Base-by-base conservation (phyloP, 2,329 filamentous ascomycete species). In the Aspergillus pseudoviridinutans region DNA sequence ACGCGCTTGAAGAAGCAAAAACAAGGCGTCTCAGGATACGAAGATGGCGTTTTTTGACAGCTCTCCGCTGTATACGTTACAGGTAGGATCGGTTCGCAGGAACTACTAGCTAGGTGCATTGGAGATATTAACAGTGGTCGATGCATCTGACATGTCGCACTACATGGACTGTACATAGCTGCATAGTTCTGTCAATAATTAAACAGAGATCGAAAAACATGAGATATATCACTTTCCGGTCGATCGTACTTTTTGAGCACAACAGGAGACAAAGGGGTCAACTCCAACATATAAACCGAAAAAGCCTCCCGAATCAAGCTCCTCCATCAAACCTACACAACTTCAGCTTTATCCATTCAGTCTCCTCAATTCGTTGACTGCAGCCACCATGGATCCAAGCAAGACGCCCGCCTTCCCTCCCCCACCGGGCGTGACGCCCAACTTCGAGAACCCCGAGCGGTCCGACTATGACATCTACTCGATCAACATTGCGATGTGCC, bases 401-500 rank as follows among this genome's bases (percentile, higher is more conserved):
- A 55, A 54, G 24, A 52, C 58, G 8, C 59, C 59, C 2, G 59
- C 58, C 6, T 49, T 58, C 41, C 54, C 54, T 22, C 32, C 54
- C 4, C 54, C 54, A 24, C 49, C 35, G 6, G 54, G 54, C n/a
- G 29, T 29, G 20, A 28, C 29, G 17, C 46, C 54, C 8, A 29
- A 56, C 12, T 38, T 56, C 6, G 17, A 44, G 25, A 28, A 56
- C 32, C 54, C 54, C 8, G 17, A 51, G 12, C 50, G 58, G 27
- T 51, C 44, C 1, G 50, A 61, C 17, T 61, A 54, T 17, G 44
- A 59, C 20, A 55, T 60, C 27, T 59, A 59, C 24, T 61, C 59
- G 12, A 44, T 60, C 50, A 61, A 50, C 24, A 55, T 61, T 4
- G 59, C 59, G 2, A 28, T 61, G n/a, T 61, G 59, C 38, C 14